phyloP scores from a whole-genome alignment of 1,139 yeast species.

The Pichia sp. region DNA sequence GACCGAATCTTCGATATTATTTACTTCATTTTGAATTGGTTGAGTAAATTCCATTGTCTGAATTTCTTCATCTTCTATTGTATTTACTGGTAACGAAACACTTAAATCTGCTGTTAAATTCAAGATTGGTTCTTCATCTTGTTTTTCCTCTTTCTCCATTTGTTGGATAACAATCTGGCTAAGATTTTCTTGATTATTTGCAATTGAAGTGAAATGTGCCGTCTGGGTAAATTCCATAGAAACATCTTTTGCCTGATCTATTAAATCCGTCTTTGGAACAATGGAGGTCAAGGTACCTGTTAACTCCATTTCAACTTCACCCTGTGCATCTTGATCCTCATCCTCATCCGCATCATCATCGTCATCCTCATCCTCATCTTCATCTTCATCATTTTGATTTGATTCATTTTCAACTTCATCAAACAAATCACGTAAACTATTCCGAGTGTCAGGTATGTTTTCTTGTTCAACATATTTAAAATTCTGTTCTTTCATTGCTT shows the following conservation, averaged over 20 bases:
- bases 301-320: constrained; percentile 18
- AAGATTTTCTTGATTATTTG: no score
- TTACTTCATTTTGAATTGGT: not conserved
- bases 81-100: not conserved
- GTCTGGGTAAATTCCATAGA: constrained; percentile 7
- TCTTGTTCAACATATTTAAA: constrained; percentile 1
- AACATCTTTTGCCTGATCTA: not conserved
- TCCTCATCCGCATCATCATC: not conserved
- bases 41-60: constrained; percentile 14
- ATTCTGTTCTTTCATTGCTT: constrained; percentile 6
- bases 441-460: not conserved
- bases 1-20: not conserved
- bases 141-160: no score
- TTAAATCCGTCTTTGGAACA: not conserved
- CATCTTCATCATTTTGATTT: constrained; percentile 4
- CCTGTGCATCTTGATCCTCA: not conserved
- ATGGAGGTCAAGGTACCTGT: constrained; percentile 13
- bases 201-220: not conserved
- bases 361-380: not conserved
- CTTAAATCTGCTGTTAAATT: not conserved
- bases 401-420: constrained; percentile 11
- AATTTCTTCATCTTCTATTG: not conserved
- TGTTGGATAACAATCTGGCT: no score
- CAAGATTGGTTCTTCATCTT: not conserved
- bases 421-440: constrained; percentile 13